phyloP scores from a whole-genome alignment of 495 filamentous ascomycete genomes.

The Cenococcum geophilum region DNA sequence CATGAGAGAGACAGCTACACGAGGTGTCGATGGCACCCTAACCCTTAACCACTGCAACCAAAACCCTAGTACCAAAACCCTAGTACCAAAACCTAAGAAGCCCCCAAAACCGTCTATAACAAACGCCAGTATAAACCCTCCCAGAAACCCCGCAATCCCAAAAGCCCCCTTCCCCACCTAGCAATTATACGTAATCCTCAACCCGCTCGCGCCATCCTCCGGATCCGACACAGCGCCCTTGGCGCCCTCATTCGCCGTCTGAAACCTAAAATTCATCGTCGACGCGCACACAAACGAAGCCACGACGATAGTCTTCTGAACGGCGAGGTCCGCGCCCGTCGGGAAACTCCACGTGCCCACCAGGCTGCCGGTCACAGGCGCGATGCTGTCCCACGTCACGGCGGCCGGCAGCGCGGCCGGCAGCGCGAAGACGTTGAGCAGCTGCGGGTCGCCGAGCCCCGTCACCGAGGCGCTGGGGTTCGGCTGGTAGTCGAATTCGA shows the following conservation, averaged over 20 bases:
- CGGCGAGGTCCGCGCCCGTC: background rate
- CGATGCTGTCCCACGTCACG: background rate
- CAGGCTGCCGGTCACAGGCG: background rate
- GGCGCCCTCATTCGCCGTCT: background rate
- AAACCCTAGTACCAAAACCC: too few species aligned
- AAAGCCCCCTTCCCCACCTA: too few species aligned
- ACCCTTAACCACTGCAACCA: too few species aligned
- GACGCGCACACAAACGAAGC: background rate
- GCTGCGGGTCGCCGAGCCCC: background rate
- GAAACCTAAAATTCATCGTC: background rate
- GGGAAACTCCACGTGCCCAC: background rate
- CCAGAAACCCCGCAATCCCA: too few species aligned
- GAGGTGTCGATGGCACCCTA: too few species aligned
- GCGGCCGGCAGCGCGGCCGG: background rate
- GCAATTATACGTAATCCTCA: background rate
- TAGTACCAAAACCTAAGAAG: too few species aligned
- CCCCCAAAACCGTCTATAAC: too few species aligned
- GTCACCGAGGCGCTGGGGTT: background rate
- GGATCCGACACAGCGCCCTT: background rate
- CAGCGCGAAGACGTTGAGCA: background rate
- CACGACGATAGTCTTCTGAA: background rate
- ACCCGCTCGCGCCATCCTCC: background rate
- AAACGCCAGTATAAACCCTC: too few species aligned
- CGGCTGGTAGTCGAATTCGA: conserved; percentile 24
- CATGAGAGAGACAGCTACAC: too few species aligned